phyloP scores from a whole-genome alignment of 176 grass and related monocot genomes.

The Rhynchospora pubera region DNA sequence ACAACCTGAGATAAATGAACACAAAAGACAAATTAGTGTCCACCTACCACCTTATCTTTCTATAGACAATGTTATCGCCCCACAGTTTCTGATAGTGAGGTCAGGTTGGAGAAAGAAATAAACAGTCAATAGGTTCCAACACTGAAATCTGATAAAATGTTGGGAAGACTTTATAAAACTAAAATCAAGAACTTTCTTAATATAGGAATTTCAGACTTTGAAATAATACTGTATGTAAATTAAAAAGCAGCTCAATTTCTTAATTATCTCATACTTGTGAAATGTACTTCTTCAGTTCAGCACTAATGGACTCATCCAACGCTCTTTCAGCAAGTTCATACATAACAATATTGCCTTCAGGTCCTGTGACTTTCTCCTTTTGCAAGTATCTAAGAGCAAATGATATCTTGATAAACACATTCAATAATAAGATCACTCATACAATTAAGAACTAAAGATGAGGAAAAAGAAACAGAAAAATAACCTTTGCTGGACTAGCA shows the following conservation, averaged over 20 bases:
- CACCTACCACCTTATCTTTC: not conserved
- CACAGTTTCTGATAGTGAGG: not conserved
- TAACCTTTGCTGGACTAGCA: constrained; percentile 81
- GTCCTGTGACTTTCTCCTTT: constrained; percentile 77
- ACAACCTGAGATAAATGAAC: constrained; percentile 14
- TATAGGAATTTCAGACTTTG: not conserved
- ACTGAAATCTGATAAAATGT: not conserved
- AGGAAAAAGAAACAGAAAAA: not conserved
- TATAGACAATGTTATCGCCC: not conserved
- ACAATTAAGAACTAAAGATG: not conserved
- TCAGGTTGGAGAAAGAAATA: not conserved
- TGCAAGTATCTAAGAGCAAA: constrained; percentile 55
- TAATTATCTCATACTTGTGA: constrained; percentile 40
- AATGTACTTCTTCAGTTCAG: constrained; percentile 67
- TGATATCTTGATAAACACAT: not conserved
- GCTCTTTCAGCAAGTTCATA: constrained; percentile 93
- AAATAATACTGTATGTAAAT: not conserved
- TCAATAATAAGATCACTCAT: not conserved
- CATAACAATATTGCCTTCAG: constrained; percentile 63
- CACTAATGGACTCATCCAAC: constrained; percentile 54
- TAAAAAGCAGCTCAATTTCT: not conserved
- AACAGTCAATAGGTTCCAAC: not conserved
- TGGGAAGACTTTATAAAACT: not conserved
- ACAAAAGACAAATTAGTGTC: not conserved
- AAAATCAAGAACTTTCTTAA: not conserved